Evolutionary conservation across 805 yeast genomes (phyloP).

Genomic region (Metschnikowia sp.): DNA sequence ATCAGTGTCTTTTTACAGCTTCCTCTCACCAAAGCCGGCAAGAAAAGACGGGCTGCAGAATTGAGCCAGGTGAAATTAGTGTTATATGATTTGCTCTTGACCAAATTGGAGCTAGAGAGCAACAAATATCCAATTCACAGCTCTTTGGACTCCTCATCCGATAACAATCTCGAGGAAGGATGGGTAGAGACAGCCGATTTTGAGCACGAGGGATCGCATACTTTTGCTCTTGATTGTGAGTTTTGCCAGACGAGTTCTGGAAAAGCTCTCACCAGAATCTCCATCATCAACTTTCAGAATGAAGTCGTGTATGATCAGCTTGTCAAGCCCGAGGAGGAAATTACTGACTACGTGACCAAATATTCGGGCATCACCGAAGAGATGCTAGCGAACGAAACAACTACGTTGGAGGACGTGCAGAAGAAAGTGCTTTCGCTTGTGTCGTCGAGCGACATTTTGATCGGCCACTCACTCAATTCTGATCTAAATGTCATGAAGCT

Average conservation of each 20-base stretch:
- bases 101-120: slow-evolving; percentile 43
- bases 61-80: slow-evolving; percentile 37
- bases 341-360: slow-evolving; percentile 75
- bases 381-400: slow-evolving; percentile 55
- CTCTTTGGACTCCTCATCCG: slow-evolving; percentile 7
- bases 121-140: slow-evolving; percentile 61
- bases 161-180: slow-evolving; percentile 19
- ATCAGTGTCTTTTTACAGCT: slow-evolving; percentile 52
- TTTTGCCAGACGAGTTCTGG: slow-evolving; percentile 72
- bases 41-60: slow-evolving; percentile 33
- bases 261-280: slow-evolving; percentile 70
- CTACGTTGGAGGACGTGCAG: slow-evolving; percentile 68
- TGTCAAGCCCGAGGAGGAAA: slow-evolving; percentile 74
- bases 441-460: slow-evolving; percentile 56
- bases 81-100: slow-evolving; percentile 53
- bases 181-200: slow-evolving; percentile 56
- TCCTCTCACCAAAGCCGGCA: slow-evolving; percentile 58
- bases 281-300: slow-evolving; percentile 63
- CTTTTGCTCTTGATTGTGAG: slow-evolving; percentile 89
- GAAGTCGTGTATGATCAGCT: slow-evolving; percentile 64
- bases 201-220: slow-evolving; percentile 56
- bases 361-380: slow-evolving; percentile 88
- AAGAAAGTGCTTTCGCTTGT: slow-evolving; percentile 46
- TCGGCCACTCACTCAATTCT: slow-evolving; percentile 89
- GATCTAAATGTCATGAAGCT: slow-evolving; percentile 72